Percentiles rank a stretch among this genome's conserved stretches.
These are phyloP conservation scores for Lachancea nothofagi DNA, from an alignment of 805 yeast genomes.

Conservation along the genomic window DNA sequence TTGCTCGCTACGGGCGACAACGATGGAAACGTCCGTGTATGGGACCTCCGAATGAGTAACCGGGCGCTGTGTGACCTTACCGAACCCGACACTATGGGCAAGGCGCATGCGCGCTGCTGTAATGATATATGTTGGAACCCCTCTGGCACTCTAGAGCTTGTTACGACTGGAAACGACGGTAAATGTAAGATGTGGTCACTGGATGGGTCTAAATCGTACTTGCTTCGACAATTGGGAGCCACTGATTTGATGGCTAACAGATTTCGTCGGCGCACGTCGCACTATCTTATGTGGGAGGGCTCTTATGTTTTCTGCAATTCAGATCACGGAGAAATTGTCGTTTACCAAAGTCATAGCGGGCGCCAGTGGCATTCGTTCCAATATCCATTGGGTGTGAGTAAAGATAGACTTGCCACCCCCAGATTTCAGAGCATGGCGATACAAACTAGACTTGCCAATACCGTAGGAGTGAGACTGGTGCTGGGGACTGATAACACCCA, in stretches of 20 bases:
- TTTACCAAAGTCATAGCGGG: conserved; percentile 17
- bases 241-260: conserved; percentile 21
- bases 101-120: conserved; percentile 73
- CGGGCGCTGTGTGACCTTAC: conserved; percentile 24
- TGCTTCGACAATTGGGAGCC: conserved; percentile 19
- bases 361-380: conserved; percentile 27
- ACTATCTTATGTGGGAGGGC: conserved; percentile 20
- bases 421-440: conserved; percentile 23
- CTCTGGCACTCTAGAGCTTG: conserved; percentile 48
- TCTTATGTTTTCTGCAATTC: conserved; percentile 22
- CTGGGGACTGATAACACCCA: conserved; percentile 16
- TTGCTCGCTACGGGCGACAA: conserved; percentile 73
- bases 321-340: conserved; percentile 26
- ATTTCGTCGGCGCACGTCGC: conserved; percentile 23
- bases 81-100: conserved; percentile 21
- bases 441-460: conserved; percentile 22
- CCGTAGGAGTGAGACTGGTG: conserved; percentile 22
- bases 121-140: conserved; percentile 77
- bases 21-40: conserved; percentile 72
- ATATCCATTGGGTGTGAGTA: conserved; percentile 10
- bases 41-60: conserved; percentile 64
- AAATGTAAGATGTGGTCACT: conserved; percentile 66
- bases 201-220: conserved; percentile 3
- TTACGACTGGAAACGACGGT: conserved; percentile 76
- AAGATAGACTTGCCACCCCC: conserved; percentile 1